phyloP scores from a whole-genome alignment of 2,329 filamentous ascomycete species.

The Emydomyces testavorans region DNA sequence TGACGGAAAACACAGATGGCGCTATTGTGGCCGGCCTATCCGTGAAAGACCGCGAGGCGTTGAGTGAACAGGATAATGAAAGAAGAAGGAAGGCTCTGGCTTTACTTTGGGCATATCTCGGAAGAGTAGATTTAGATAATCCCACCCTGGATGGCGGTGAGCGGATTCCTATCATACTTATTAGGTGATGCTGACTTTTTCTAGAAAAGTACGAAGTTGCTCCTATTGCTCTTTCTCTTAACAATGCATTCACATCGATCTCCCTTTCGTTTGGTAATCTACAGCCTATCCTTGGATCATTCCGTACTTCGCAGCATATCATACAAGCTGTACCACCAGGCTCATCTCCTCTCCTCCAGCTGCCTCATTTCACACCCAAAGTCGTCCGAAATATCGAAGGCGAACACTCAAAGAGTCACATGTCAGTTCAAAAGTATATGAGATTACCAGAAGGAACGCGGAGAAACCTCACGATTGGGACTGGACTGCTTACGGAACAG shows the following conservation, averaged over 20 bases:
- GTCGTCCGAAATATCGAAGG: constrained; percentile 40
- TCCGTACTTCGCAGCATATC: constrained; percentile 70
- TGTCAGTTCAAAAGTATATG: constrained; percentile 83
- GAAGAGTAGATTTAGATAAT: constrained; percentile 75
- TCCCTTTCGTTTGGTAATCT: constrained; percentile 78
- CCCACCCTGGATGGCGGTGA: constrained; percentile 55
- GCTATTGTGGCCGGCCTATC: constrained; percentile 48
- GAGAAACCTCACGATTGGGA: constrained; percentile 57
- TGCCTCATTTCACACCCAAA: constrained; percentile 68
- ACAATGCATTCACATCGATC: constrained; percentile 77
- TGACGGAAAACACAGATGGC: constrained; percentile 46
- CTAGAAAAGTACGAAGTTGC: constrained; percentile 75
- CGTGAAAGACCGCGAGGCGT: constrained; percentile 60
- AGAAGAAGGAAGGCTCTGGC: constrained; percentile 75
- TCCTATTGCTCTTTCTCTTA: constrained; percentile 72
- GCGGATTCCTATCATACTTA: constrained; percentile 9
- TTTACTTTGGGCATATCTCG: constrained; percentile 89
- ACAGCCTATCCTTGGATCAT: constrained; percentile 67
- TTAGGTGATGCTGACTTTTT: constrained; percentile 16
- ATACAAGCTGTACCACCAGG: constrained; percentile 80
- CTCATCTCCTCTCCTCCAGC: constrained; percentile 77
- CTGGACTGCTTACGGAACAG: constrained; percentile 56
- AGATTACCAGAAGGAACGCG: constrained; percentile 63
- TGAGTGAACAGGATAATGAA: constrained; percentile 70
- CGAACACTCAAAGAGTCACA: constrained; percentile 57